Base-by-base conservation (phyloP, 2,329 filamentous ascomycete species). In the Chalaropsis ovoidea region DNA sequence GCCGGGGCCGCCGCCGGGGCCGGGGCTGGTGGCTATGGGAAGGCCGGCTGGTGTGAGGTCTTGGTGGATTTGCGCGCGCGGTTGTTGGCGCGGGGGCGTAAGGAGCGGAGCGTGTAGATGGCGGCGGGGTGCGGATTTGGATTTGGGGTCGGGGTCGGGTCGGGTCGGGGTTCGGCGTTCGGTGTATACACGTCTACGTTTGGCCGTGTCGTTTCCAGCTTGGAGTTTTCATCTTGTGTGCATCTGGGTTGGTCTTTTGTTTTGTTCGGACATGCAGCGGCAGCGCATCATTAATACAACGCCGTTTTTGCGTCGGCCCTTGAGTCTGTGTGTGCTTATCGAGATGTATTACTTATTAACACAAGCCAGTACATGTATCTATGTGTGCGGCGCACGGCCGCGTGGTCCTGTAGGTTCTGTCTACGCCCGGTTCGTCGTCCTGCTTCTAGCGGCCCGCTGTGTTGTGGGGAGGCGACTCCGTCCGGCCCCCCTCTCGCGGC, bases 21-120 rank as follows among this genome's bases (percentile, higher is more conserved):
- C n/a, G n/a, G n/a, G n/a, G n/a, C n/a, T n/a, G n/a, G n/a, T n/a
- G n/a, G n/a, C n/a, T n/a, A n/a, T n/a, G n/a, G n/a, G n/a, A 71
- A 68, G 8, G 71, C 70, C n/a, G 67, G 67, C 4, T 87, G 84
- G 84, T 79, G 79, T 65, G 78, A 80, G 69, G 79, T 80, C 13
- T 71, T 86, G 17, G 75, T 80, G 19, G 83, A 86, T 71, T 72
- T 87, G 52, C 78, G 81, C 47, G 77, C 77, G 67, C 80, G 78
- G 71, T 73, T 87, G 58, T 73, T 85, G 70, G 81, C 81, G 0
- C 78, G 81, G 67, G 82, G 82, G 3, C 76, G 75, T 66, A 86
- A 82, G 73, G 79, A 71, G 65, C 54, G 67, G 43, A 39, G 58
- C 49, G n/a, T 8, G 15, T 62, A 41, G 31, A 24, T 47, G 47